Evolutionary conservation across 1,284 basidiomycete species (phyloP).

Genomic region (Stereum hirsutum): DNA sequence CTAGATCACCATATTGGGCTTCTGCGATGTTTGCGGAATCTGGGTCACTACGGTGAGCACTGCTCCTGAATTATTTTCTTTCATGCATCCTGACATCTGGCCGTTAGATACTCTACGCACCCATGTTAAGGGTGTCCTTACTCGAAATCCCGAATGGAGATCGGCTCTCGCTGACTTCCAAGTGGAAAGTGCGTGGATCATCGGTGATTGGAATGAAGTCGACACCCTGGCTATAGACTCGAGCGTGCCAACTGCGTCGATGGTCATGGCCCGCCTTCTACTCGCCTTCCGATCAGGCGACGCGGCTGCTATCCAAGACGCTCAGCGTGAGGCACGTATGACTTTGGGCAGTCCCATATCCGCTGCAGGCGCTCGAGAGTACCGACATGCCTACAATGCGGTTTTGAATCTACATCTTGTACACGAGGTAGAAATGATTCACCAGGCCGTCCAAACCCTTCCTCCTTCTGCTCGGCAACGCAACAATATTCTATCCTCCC

Average conservation of each 20-base stretch:
- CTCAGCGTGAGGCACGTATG: constrained; percentile 64
- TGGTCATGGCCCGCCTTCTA: constrained; percentile 77
- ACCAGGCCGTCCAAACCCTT: constrained; percentile 26
- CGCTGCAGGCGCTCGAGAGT: constrained; percentile 73
- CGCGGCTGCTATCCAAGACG: constrained; percentile 30
- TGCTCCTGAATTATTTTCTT: background rate
- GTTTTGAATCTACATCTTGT: constrained; percentile 83
- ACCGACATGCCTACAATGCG: constrained; percentile 83
- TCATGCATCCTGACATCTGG: constrained; percentile 3
- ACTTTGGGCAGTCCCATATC: constrained; percentile 77
- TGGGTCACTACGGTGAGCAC: constrained; percentile 90
- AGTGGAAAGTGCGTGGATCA: constrained; percentile 93
- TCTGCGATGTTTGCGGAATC: constrained; percentile 84
- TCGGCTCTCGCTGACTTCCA: constrained; percentile 74
- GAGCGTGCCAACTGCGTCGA: constrained; percentile 45
- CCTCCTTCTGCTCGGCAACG: constrained; percentile 17
- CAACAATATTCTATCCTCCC: constrained; percentile 25
- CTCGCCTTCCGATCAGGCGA: constrained; percentile 67
- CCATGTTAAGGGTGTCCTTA: constrained; percentile 89
- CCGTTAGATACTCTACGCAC: constrained; percentile 87
- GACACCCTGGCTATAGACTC: constrained; percentile 45
- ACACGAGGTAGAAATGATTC: constrained; percentile 82
- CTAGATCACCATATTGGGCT: constrained; percentile 87
- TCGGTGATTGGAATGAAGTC: constrained; percentile 88
- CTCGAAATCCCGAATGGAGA: constrained; percentile 82